A percentile compares a stretch with the other conserved stretches of the same genome.
Conservation (phyloP, 179 eudicot species). For the Sideroxylon spinosum region DNA sequence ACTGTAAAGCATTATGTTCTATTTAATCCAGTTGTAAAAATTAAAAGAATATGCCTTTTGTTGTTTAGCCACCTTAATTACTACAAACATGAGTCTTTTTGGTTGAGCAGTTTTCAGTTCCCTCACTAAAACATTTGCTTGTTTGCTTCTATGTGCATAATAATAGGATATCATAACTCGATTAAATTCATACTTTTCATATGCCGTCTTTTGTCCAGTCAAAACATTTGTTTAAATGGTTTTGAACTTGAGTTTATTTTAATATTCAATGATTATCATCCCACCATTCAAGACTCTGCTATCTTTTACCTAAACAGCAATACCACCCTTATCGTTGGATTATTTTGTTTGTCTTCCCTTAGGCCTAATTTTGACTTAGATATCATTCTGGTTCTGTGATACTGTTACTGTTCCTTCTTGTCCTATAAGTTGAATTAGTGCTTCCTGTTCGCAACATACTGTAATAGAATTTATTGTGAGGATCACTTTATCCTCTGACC, state of each 20-base stretch:
- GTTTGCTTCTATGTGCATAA: neutral
- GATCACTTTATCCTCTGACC: neutral
- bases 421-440: neutral
- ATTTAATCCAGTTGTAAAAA: conserved; percentile 9
- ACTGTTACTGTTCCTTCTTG: neutral
- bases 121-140: neutral
- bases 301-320: neutral
- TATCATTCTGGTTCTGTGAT: neutral
- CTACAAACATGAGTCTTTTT: neutral
- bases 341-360: neutral
- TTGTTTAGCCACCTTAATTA: neutral
- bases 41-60: neutral
- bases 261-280: neutral
- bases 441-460: neutral
- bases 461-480: neutral
- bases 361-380: neutral
- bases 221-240: neutral
- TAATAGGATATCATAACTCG: neutral
- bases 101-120: neutral
- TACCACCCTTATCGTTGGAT: neutral
- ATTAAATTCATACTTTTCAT: neutral
- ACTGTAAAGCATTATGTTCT: neutral
- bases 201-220: neutral
- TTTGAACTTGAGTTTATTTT: neutral
- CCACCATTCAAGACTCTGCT: neutral